Conservation (phyloP, 2,329 filamentous ascomycete species). For the Coniochaeta sp. region DNA sequence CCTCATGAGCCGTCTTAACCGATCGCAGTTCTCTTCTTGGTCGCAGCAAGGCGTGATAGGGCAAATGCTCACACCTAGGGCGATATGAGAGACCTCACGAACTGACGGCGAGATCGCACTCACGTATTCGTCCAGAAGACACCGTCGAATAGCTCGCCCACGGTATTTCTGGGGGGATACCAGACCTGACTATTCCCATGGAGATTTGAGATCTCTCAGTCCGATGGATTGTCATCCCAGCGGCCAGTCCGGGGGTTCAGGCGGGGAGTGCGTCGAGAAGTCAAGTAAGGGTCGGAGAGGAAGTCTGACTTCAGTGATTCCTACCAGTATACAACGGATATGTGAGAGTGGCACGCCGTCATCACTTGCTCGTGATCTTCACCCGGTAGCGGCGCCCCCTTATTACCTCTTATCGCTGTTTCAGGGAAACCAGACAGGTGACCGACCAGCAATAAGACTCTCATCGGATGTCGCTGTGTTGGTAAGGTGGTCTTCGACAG, state of each 20-base stretch:
- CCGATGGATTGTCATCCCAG: neutral
- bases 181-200: neutral
- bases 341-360: neutral
- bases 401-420: neutral
- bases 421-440: too few relatives aligned
- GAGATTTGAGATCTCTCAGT: neutral
- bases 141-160: neutral
- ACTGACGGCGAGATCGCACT: neutral
- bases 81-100: neutral
- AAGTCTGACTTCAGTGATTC: neutral
- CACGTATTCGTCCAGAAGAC: neutral
- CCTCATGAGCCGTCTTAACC: neutral
- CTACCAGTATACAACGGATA: neutral
- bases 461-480: too few relatives aligned
- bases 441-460: too few relatives aligned
- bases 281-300: neutral
- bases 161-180: neutral
- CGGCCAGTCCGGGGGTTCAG: neutral
- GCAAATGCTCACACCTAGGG: neutral
- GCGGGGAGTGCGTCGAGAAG: neutral
- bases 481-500: too few relatives aligned
- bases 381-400: neutral
- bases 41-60: neutral
- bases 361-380: neutral
- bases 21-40: neutral